These are phyloP conservation scores for Agapanthus africanus DNA, from an alignment of 106 monocot genomes.

Conservation along the genomic window DNA sequence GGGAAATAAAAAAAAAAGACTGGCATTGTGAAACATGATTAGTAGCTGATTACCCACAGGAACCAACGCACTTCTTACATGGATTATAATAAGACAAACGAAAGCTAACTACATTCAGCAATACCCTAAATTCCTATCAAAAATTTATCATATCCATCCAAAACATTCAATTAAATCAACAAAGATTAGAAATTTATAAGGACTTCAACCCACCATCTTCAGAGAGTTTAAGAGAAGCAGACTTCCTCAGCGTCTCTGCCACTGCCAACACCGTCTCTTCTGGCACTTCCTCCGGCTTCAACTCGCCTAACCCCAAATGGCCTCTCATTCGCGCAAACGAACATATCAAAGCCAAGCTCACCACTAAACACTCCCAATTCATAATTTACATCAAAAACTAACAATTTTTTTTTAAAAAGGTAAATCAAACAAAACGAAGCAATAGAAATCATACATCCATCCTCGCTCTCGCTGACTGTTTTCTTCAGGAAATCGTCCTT, in stretches of 20 bases:
- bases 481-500: constrained; percentile 65
- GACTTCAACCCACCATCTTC: constrained; percentile 80
- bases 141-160: no score
- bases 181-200: no score
- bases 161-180: no score
- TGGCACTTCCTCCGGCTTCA: constrained; percentile 57
- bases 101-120: no score
- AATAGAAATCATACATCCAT: constrained; percentile 48
- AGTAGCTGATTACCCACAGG: no score
- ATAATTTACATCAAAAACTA: no score
- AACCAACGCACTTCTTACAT: no score
- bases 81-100: no score
- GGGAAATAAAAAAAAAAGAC: no score
- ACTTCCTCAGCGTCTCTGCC: constrained; percentile 54
- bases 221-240: constrained; percentile 61
- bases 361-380: constrained; percentile 41
- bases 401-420: no score
- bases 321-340: constrained; percentile 72
- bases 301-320: constrained; percentile 46
- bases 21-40: no score
- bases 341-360: constrained; percentile 78
- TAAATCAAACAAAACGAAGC: not conserved
- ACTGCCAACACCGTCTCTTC: constrained; percentile 57
- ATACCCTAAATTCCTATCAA: no score
- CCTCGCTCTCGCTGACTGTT: constrained; percentile 51